Conservation (phyloP, 2,329 filamentous ascomycete genomes). For the Calcarisporium arbuscula region DNA sequence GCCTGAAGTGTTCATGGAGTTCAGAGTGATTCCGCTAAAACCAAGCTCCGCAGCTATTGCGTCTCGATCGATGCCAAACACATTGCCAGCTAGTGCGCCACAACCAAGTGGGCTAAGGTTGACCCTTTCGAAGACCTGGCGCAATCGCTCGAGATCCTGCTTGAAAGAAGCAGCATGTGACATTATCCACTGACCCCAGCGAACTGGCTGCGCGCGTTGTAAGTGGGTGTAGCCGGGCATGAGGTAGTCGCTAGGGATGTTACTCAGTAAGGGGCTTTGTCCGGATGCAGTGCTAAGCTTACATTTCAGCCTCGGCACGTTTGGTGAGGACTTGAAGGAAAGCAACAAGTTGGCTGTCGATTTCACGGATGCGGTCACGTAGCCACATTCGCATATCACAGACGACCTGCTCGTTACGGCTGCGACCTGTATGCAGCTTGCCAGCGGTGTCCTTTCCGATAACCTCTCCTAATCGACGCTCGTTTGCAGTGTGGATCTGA, state of each 20-base stretch:
- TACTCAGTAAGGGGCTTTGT: slow-evolving; percentile 13
- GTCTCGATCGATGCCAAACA: slow-evolving; percentile 23
- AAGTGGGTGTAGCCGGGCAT: slow-evolving; percentile 23
- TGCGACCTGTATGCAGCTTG: slow-evolving; percentile 65
- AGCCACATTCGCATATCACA: slow-evolving; percentile 67
- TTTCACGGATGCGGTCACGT: slow-evolving; percentile 17
- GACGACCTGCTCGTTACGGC: slow-evolving; percentile 67
- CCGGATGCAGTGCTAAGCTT: slow-evolving; percentile 14
- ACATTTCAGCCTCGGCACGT: slow-evolving; percentile 21
- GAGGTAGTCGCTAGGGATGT: slow-evolving; percentile 17
- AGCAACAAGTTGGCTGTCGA: slow-evolving; percentile 16
- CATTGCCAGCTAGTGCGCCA: slow-evolving; percentile 21
- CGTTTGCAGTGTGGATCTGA: slow-evolving; percentile 46
- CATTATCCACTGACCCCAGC: slow-evolving; percentile 17
- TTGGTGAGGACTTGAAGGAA: slow-evolving; percentile 17
- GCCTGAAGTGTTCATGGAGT: slow-evolving; percentile 63
- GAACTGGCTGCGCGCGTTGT: slow-evolving; percentile 19
- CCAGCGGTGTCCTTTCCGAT: slow-evolving; percentile 65
- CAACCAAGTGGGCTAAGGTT: slow-evolving; percentile 20
- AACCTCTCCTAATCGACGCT: slow-evolving; percentile 56
- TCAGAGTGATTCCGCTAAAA: slow-evolving; percentile 61
- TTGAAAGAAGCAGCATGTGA: slow-evolving; percentile 16
- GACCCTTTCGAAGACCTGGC: slow-evolving; percentile 16
- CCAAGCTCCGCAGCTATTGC: slow-evolving; percentile 55
- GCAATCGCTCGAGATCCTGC: slow-evolving; percentile 19